A percentile compares a stretch with the other conserved stretches of the same genome.
phyloP scores from a whole-genome alignment of 2,329 filamentous ascomycete species.

The Aureobasidium mangrovei region DNA sequence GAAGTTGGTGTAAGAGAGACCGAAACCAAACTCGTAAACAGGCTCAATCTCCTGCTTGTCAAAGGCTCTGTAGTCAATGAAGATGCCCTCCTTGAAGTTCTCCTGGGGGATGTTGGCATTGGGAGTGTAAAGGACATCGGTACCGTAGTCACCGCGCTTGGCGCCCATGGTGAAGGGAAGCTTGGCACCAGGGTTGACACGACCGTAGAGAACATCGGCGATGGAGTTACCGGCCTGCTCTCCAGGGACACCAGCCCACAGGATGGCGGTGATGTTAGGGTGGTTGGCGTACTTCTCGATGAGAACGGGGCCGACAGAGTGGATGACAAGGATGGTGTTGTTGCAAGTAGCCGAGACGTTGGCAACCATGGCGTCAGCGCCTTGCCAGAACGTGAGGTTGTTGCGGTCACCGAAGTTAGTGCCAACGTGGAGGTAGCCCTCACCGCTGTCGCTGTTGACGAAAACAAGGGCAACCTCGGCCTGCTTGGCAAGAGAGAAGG shows the following conservation, averaged over 20 bases:
- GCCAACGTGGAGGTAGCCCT: slow-evolving; percentile 40
- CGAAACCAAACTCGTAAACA: slow-evolving; percentile 69
- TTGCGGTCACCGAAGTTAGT: slow-evolving; percentile 39
- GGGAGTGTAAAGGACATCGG: slow-evolving; percentile 52
- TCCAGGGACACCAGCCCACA: slow-evolving; percentile 70
- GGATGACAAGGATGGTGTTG: slow-evolving; percentile 84
- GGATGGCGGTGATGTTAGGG: slow-evolving; percentile 68
- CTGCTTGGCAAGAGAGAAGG: slow-evolving; percentile 24
- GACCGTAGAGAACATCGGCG: slow-evolving; percentile 68
- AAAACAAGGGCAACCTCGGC: slow-evolving; percentile 36
- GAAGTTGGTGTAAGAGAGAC: slow-evolving; percentile 69
- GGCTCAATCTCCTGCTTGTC: slow-evolving; percentile 56
- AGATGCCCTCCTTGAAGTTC: slow-evolving; percentile 63
- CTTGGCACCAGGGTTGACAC: slow-evolving; percentile 62
- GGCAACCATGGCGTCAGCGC: slow-evolving; percentile 50
- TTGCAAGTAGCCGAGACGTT: slow-evolving; percentile 65
- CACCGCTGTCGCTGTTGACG: slow-evolving; percentile 40
- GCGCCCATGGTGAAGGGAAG: slow-evolving; percentile 70
- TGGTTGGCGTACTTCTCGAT: slow-evolving; percentile 62
- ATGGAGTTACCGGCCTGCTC: slow-evolving; percentile 72
- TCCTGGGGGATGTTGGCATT: slow-evolving; percentile 63
- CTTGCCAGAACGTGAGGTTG: slow-evolving; percentile 40
- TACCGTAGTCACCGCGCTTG: slow-evolving; percentile 56
- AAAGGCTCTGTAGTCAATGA: slow-evolving; percentile 69
- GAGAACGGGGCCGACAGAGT: slow-evolving; percentile 70